These are phyloP conservation scores for Aspergillus viridinutans DNA, from an alignment of 2,329 filamentous ascomycete species.

Conservation along the genomic window DNA sequence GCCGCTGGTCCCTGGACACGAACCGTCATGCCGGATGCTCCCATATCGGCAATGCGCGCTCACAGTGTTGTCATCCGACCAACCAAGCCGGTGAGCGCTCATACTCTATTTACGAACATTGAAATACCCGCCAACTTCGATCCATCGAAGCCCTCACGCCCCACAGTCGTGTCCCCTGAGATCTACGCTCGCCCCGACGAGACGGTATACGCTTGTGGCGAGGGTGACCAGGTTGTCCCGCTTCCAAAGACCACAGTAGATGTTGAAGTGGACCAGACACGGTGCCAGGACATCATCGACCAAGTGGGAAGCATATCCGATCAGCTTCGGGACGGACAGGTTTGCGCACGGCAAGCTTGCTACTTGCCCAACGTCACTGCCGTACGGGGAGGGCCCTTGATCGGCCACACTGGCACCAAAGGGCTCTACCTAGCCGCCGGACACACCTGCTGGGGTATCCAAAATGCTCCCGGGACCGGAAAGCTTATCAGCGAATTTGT, in stretches of 20 bases:
- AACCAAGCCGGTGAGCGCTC: constrained; percentile 46
- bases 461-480: constrained; percentile 87
- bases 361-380: constrained; percentile 75
- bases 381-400: constrained; percentile 62
- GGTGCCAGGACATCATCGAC: constrained; percentile 81
- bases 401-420: constrained; percentile 68
- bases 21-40: constrained; percentile 49
- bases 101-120: constrained; percentile 73
- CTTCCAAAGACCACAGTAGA: constrained; percentile 71
- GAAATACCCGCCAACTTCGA: constrained; percentile 62
- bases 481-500: constrained; percentile 76
- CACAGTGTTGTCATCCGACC: constrained; percentile 61
- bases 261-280: constrained; percentile 68
- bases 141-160: constrained; percentile 46
- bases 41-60: constrained; percentile 58
- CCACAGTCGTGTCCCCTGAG: constrained; percentile 72
- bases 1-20: constrained; percentile 61
- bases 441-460: constrained; percentile 97
- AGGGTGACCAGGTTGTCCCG: constrained; percentile 71
- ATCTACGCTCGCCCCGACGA: constrained; percentile 87
- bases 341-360: constrained; percentile 80
- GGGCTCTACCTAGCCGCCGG: constrained; percentile 80
- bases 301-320: constrained; percentile 60
- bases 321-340: constrained; percentile 61
- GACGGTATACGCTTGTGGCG: constrained; percentile 91